Evolutionary conservation across 202 grass and related monocot species (phyloP), one percentile per base, ranked within the genome.

Genomic region (Bolboschoenoplectus hybrid): DNA sequence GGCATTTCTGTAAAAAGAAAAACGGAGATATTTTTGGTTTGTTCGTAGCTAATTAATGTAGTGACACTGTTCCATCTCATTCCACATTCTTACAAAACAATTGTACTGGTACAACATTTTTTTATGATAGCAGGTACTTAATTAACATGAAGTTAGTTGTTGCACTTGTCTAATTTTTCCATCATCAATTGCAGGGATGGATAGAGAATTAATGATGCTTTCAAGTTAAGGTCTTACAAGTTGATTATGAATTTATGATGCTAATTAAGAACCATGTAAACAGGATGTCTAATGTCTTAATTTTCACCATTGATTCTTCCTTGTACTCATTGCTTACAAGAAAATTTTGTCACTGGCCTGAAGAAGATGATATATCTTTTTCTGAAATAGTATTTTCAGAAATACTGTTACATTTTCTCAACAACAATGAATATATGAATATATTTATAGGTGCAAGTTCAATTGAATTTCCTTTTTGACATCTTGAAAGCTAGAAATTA

Each of bases 381-480:
- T 26, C 26, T 26, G 26, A 26, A 26, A 26, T 26, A 26, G 26
- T 26, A 26, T 26, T 26, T 26, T 26, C 26, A 26, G 26, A 26
- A 26, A 26, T 40, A 46, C 5, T 67, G 14, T 67, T 67, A 3
- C 65, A 67, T 67, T 14, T 63, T 67, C 12, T 67, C 36, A 41
- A 67, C 65, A 67, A 66, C 12, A 12, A 66, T 13, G 12, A 64
- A 66, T 66, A 39, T 66, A 35, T 13, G 12, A 26, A 26, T 26
- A 26, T 26, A 26, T 26, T 26, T 26, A 26, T 6, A 66, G 3
- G 34, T 34, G 63, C 63, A 35, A 67, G 11, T 67, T 67, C 65
- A 67, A 67, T 67, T 40, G 4, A 68, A 68, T 40, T 67, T 67
- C 65, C 36, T 67, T 67, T 26, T 67, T n/a, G 36, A 67, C 35